Evolutionary conservation across 1,284 basidiomycete species (phyloP), one percentile per base, ranked within the genome.

Genomic region (Marasmius tenuissimus): DNA sequence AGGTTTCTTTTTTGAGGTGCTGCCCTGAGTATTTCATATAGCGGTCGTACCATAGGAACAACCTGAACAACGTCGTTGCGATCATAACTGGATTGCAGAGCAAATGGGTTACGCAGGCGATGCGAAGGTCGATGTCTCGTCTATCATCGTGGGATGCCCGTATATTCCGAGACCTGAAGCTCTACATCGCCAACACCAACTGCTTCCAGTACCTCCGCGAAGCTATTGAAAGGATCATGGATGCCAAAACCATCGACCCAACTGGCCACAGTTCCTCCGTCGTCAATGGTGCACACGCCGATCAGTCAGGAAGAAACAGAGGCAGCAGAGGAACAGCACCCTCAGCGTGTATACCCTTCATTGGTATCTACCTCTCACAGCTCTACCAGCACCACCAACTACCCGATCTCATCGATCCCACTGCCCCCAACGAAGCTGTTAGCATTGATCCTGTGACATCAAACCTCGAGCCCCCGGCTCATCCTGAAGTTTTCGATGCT

Each of bases 31-130:
- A 8, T 35, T 33, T 59, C 66, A 1, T 58, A 47, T 73, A 95
- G 94, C 94, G 94, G 87, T 88, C 90, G 59, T 97, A 95, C 72
- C 78, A 81, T 49, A 79, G 89, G 66, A 89, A 85, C 71, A 96
- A 92, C 77, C 94, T 92, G 76, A 87, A 89, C 64, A 89, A 91
- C 1, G 72, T 96, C 51, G 87, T 90, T 1, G 93, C 94, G 50
- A 88, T 97, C 65, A 86, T 97, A 58, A 84, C 88, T 18, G 94
- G 91, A 3, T 79, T 97, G 47, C 85, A 85, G 58, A 89, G 84
- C 63, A 85, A 88, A 8, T 90, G 86, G 84, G 88, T 95, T 4
- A 79, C 79, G 48, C 81, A 78, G 67, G 86, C 89, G 2, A 88
- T 95, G 81, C 78, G 81, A 58, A 85, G 86, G 58, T 81, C 83